A percentile compares a stretch with the other conserved stretches of the same genome.
Evolutionary conservation across 768 basidiomycete genomes (phyloP).

Genomic region (Podaxis sp.): DNA sequence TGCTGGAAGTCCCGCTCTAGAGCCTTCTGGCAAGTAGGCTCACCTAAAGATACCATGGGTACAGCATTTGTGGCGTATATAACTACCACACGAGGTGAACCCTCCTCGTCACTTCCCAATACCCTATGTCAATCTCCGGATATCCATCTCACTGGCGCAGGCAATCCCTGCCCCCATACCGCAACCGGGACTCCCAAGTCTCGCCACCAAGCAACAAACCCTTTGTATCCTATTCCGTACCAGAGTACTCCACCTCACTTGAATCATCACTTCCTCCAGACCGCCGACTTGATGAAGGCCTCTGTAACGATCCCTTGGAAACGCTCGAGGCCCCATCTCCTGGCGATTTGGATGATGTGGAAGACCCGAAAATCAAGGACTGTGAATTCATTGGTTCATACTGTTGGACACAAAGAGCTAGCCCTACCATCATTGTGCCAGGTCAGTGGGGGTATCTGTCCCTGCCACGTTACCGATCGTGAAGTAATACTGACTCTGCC

Average conservation of each 20-base stretch:
- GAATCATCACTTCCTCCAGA: constrained; percentile 28
- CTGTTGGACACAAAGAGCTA: constrained; percentile 45
- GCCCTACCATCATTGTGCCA: constrained; percentile 56
- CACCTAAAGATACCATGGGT: constrained; percentile 7
- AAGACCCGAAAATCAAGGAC: constrained; percentile 36
- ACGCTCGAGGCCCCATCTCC: constrained; percentile 25
- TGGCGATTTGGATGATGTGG: constrained; percentile 19
- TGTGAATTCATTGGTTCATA: constrained; percentile 50
- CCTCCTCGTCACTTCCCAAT: not conserved
- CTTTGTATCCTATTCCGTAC: constrained; percentile 4
- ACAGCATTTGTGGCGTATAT: not conserved
- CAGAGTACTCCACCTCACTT: not conserved
- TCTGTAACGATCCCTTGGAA: constrained; percentile 27
- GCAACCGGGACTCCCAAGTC: not conserved
- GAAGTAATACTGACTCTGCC: not conserved
- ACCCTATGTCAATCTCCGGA: constrained; percentile 4
- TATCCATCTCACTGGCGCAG: constrained; percentile 7
- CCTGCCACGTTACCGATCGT: not conserved
- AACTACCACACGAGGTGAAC: not conserved
- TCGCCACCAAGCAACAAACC: constrained; percentile 13
- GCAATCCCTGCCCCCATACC: constrained; percentile 9
- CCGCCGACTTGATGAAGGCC: constrained; percentile 36
- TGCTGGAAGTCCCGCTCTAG: constrained; percentile 10
- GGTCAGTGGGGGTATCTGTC: constrained; percentile 24
- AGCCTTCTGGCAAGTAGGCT: not conserved